Evolutionary conservation across 371 early-diverging fungal species (phyloP), one percentile per base, ranked within the genome.

Genomic region (Mucor irregularis): DNA sequence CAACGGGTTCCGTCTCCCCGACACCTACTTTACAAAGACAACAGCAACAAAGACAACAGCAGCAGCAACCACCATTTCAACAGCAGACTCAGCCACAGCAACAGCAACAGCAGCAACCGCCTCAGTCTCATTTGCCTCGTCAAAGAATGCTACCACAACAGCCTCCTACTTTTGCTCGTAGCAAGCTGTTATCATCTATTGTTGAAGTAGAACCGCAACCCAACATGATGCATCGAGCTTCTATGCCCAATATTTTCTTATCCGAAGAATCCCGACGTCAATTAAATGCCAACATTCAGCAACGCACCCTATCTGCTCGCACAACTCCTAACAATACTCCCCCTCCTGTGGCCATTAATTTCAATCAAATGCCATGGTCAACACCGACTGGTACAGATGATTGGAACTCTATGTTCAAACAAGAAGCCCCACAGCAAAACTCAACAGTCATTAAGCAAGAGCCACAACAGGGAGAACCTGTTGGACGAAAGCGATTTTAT

Each of bases 161-260:
- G 10, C 37, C 45, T 10, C 16, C 35, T 7, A 31, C n/a, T 40
- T 35, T 30, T 29, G 16, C 42, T 19, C 35, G 49, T 26, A 48
- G 29, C 47, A 37, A 50, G 40, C 49, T 52, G 21, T 37, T 58
- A 29, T 22, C 58, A 4, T 44, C 58, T 8, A 51, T 58, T 4
- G 46, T 58, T 13, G 59, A 58, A 48, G 24, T 24, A 19, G 42
- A 45, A 42, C 21, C 54, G 17, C 45, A 16, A 19, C 53, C 43
- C 5, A 34, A 43, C 28, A 53, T 58, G 37, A 16, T 21, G 5
- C 66, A 66, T 17, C 44, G 66, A 26, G 60, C 57, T 10, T 66
- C 66, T 3, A 43, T 66, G 53, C 66, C 66, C 7, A 61, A 66
- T 43, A 61, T 66, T 14, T 66, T 57, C 40, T 31, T 47, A 29